Conservation (phyloP, 176 grass and related monocot species). For the Carex scoparia region DNA sequence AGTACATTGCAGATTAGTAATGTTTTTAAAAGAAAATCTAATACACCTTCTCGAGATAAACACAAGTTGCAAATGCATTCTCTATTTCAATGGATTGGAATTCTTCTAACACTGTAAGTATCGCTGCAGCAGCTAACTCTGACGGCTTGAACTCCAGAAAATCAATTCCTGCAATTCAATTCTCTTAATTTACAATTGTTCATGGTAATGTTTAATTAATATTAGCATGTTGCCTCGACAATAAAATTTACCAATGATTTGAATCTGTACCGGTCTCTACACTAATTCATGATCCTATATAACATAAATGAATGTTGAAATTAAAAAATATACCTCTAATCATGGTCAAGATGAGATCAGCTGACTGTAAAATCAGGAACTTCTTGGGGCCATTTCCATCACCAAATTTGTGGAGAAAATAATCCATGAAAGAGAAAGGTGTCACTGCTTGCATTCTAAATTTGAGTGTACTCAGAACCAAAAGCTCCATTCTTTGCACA, state of each 20-base stretch:
- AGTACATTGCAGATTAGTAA: not conserved
- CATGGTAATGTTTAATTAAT: not conserved
- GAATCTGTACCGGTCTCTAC: not conserved
- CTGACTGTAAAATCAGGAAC: constrained; percentile 45
- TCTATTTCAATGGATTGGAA: constrained; percentile 46
- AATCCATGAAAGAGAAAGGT: constrained; percentile 85
- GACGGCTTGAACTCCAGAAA: constrained; percentile 83
- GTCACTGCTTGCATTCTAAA: constrained; percentile 89
- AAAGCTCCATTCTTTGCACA: constrained; percentile 89
- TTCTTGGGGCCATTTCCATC: constrained; percentile 44
- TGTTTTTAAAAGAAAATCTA: not conserved
- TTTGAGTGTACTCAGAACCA: constrained; percentile 66
- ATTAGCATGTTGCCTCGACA: not conserved
- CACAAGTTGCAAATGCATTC: constrained; percentile 47
- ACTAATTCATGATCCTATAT: not conserved
- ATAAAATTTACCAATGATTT: not conserved
- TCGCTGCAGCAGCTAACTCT: constrained; percentile 73
- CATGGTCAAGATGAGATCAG: constrained; percentile 63
- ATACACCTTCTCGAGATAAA: constrained; percentile 63
- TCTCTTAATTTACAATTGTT: not conserved
- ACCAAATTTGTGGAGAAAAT: constrained; percentile 82
- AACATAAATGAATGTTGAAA: not conserved
- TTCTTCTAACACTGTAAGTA: constrained; percentile 51
- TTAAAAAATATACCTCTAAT: constrained; percentile 45
- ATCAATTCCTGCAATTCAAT: constrained; percentile 54